phyloP scores from a whole-genome alignment of 148 eudicot species.

The Tetragonia tetragonoides region DNA sequence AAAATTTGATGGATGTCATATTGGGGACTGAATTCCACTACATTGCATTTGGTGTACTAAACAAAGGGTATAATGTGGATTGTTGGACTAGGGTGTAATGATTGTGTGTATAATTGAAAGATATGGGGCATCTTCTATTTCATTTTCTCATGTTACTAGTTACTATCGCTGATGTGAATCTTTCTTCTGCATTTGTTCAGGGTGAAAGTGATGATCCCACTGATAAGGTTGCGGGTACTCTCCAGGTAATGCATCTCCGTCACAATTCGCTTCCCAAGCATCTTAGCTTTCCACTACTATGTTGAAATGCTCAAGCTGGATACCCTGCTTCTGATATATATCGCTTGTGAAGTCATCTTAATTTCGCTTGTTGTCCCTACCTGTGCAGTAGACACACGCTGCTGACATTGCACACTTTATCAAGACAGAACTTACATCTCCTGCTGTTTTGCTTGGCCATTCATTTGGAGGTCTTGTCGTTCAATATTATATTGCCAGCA shows the following conservation, averaged over 20 bases:
- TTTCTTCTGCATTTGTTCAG: constrained; percentile 37
- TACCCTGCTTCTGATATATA: neutral
- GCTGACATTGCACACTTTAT: constrained; percentile 79
- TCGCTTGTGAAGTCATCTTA: constrained; percentile 7
- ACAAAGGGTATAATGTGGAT: neutral
- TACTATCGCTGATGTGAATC: constrained; percentile 14
- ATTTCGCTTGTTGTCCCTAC: constrained; percentile 16
- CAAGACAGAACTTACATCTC: constrained; percentile 41
- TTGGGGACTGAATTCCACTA: neutral
- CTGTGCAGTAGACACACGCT: constrained; percentile 89
- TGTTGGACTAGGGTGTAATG: neutral
- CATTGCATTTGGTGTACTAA: neutral
- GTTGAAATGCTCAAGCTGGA: neutral
- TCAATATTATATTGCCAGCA: constrained; percentile 70
- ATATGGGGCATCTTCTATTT: neutral
- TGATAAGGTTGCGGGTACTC: constrained; percentile 75
- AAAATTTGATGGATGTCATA: neutral
- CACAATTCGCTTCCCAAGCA: neutral
- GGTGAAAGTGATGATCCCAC: constrained; percentile 87
- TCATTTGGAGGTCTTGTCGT: constrained; percentile 94
- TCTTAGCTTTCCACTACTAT: neutral
- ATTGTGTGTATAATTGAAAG: neutral
- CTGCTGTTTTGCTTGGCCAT: constrained; percentile 81
- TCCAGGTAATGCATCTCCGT: constrained; percentile 50
- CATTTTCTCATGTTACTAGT: neutral